phyloP scores from a whole-genome alignment of 306 rosid genomes.

The Oxytropis ochrocephala region DNA sequence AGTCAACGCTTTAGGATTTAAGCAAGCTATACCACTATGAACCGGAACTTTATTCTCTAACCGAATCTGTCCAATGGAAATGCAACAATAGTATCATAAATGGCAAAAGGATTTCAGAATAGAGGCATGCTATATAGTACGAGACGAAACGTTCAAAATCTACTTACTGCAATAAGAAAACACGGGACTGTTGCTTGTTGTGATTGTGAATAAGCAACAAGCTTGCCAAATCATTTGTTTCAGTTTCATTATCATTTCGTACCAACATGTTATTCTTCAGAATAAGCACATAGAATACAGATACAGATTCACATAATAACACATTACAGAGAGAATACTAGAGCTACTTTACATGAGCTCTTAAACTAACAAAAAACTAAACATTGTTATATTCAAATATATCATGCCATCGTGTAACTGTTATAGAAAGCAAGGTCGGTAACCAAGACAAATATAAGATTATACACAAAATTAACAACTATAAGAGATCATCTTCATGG shows the following conservation, averaged over 20 bases:
- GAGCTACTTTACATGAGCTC: background rate
- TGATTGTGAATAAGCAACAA: no score
- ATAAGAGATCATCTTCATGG: background rate
- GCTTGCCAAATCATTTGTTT: no score
- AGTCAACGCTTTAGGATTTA: conserved; percentile 57
- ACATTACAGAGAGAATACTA: background rate
- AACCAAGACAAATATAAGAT: background rate
- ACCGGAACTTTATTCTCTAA: conserved; percentile 63
- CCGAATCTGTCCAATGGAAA: conserved; percentile 55
- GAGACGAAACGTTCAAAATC: no score
- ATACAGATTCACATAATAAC: background rate
- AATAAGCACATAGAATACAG: background rate
- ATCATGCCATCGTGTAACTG: background rate
- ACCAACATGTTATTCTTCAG: no score
- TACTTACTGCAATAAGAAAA: no score
- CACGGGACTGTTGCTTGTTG: no score
- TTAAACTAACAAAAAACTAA: background rate
- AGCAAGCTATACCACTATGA: conserved; percentile 60
- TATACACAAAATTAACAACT: background rate
- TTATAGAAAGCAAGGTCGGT: background rate
- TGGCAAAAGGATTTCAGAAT: background rate
- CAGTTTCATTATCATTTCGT: no score
- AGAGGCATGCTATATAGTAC: no score
- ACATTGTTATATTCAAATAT: background rate
- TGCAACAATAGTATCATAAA: conserved; percentile 3